phyloP scores from a whole-genome alignment of 2,329 filamentous ascomycete species.

The Tolypocladium inflatum region DNA sequence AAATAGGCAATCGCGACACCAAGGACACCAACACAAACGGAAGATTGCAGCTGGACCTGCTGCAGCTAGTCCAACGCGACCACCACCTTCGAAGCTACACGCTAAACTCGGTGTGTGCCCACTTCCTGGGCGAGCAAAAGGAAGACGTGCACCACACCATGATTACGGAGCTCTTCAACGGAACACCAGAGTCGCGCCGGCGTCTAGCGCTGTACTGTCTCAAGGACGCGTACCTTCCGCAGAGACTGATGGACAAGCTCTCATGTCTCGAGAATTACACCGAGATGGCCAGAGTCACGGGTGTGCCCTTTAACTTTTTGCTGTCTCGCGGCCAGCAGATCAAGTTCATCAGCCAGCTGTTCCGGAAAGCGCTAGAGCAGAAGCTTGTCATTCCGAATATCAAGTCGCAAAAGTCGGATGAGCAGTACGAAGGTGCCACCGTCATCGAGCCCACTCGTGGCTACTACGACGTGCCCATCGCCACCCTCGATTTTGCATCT shows the following conservation, averaged over 20 bases:
- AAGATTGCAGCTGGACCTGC: constrained; percentile 79
- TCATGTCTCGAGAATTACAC: constrained; percentile 99
- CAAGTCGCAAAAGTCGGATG: constrained; percentile 58
- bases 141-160: constrained; percentile 98
- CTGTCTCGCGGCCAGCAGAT: constrained; percentile 90
- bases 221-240: constrained; percentile 93
- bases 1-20: constrained; percentile 93
- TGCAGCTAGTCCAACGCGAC: constrained; percentile 93
- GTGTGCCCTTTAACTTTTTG: constrained; percentile 92
- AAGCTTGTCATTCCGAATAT: constrained; percentile 90
- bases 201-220: constrained; percentile 91
- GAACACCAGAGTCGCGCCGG: constrained; percentile 83
- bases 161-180: constrained; percentile 97
- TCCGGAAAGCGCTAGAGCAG: constrained; percentile 88
- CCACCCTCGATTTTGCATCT: constrained; percentile 96
- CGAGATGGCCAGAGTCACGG: constrained; percentile 98
- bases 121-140: constrained; percentile 95
- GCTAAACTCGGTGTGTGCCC: constrained; percentile 87
- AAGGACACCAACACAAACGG: constrained; percentile 94
- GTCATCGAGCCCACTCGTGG: constrained; percentile 92
- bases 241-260: constrained; percentile 91
- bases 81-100: constrained; percentile 95
- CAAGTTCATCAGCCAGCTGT: constrained; percentile 95
- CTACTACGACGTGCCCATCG: constrained; percentile 91
- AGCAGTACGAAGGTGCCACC: constrained; percentile 95